phyloP scores from a whole-genome alignment of 495 filamentous ascomycete species.

The Daldinia childiae region DNA sequence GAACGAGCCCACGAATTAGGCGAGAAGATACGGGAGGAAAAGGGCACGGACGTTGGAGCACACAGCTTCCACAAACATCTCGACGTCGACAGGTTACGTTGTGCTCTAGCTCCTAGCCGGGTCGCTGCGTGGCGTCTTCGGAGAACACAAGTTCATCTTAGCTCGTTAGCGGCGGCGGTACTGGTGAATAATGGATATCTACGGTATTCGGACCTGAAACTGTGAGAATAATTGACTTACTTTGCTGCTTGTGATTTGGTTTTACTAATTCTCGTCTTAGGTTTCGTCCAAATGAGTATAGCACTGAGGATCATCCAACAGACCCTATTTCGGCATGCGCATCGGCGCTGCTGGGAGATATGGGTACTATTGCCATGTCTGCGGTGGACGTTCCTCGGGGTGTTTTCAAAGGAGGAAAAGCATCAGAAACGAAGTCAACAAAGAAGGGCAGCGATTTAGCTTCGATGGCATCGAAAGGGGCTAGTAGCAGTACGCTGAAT shows the following conservation, averaged over 20 bases:
- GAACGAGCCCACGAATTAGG: conserved; percentile 68
- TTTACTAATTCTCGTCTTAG: conserved; percentile 51
- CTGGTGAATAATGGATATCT: conserved; percentile 69
- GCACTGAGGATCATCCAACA: conserved; percentile 75
- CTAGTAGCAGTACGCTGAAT: conserved; percentile 33
- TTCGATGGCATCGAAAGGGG: conserved; percentile 34
- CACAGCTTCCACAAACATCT: conserved; percentile 76
- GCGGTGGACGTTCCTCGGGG: conserved; percentile 82
- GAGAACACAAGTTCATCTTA: conserved; percentile 69
- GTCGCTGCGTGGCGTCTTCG: conserved; percentile 77
- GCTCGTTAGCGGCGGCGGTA: conserved; percentile 72
- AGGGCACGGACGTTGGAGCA: conserved; percentile 69
- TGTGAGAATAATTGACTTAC: conserved; percentile 55
- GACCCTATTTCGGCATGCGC: conserved; percentile 78
- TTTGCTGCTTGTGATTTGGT: not conserved
- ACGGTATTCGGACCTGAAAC: conserved; percentile 70
- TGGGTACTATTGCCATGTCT: conserved; percentile 79
- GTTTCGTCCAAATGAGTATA: conserved; percentile 73
- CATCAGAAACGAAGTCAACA: conserved; percentile 30
- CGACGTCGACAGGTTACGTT: conserved; percentile 67
- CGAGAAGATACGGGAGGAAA: conserved; percentile 68
- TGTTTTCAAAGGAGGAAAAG: conserved; percentile 64
- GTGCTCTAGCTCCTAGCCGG: conserved; percentile 69
- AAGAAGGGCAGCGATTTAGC: conserved; percentile 30
- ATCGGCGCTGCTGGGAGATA: conserved; percentile 77